Conservation (phyloP, 371 early-diverging fungal species). For the Lichtheimia ornata region DNA sequence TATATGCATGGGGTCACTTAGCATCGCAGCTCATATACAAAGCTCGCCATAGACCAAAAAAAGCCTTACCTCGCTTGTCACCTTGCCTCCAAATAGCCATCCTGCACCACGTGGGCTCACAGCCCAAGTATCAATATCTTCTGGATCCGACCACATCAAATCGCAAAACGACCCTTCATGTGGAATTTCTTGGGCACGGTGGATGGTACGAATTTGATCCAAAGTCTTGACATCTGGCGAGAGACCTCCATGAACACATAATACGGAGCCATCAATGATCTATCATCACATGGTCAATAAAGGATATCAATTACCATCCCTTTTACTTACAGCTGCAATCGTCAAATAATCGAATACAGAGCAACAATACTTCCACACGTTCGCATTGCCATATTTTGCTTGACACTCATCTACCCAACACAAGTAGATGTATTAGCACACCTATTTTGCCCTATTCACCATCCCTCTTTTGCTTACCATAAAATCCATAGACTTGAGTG, state of each 20-base stretch:
- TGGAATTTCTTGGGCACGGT: constrained; percentile 98
- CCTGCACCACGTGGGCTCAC: constrained; percentile 99
- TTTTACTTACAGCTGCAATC: constrained; percentile 92
- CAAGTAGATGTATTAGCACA: neutral
- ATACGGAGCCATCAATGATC: constrained; percentile 67
- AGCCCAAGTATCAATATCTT: constrained; percentile 98
- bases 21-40: neutral
- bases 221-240: constrained; percentile 96
- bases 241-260: constrained; percentile 99
- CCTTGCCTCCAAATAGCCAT: constrained; percentile 97
- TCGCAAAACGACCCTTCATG: constrained; percentile 99
- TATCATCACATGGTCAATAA: constrained; percentile 9
- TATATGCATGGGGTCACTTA: constrained; percentile 55
- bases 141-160: constrained; percentile 93
- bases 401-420: constrained; percentile 89
- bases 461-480: constrained; percentile 46
- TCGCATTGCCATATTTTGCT: constrained; percentile 97
- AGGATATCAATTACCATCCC: neutral
- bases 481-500: constrained; percentile 99
- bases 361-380: constrained; percentile 99
- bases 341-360: constrained; percentile 99
- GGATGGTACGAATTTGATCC: constrained; percentile 96
- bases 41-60: neutral
- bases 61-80: constrained; percentile 85
- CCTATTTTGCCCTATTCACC: neutral